Base-by-base conservation (phyloP, 768 basidiomycete genomes). In the Porphyrellus cyaneotinctus region DNA sequence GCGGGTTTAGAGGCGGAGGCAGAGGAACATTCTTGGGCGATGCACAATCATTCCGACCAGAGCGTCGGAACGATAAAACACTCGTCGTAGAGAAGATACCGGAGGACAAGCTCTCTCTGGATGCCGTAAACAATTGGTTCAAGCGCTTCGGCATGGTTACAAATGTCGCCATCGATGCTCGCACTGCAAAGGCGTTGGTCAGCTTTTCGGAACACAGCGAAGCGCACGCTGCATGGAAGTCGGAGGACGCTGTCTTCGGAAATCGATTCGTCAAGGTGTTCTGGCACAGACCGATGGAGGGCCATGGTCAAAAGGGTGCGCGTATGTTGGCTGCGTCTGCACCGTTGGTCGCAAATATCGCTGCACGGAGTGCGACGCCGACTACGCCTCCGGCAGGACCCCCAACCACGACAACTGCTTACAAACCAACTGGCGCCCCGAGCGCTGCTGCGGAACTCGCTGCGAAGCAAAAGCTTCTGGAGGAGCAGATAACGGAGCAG, bases 1-100 rank as follows among this genome's bases (percentile, higher is more conserved):
- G 77, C 39, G 75, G 75, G 6, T 70, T 77, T 45, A 69, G 77
- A 43, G 78, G 79, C 2, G 73, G 73, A 7, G 77, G 79, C 5
- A 72, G 72, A 26, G 83, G 85, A 26, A 77, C 75, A n/a, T 88
- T 87, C 60, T 71, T 76, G 43, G 83, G 80, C 7, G 86, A 87
- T 28, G 81, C 77, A 8, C 81, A 82, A 53, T 81, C 75, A 51
- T 86, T 87, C 74, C 81, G 81, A 11, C 82, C 82, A 24, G 83
- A 84, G 57, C 79, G 80, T 57, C 76, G 84, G 52, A 81, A 79
- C 54, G 84, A 85, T 68, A 88, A 85, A 71, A 92, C 89, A 0
- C 77, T 98, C 20, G 91, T 97, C 14, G 87, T 98, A 32, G 92
- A 97, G 70, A 94, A 94, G 73, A 95, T 97, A 51, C 95, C 95